Percentiles rank a stretch among this genome's conserved stretches.
Conservation (phyloP, 2,329 filamentous ascomycete genomes). For the Cordyceps farinosa region DNA sequence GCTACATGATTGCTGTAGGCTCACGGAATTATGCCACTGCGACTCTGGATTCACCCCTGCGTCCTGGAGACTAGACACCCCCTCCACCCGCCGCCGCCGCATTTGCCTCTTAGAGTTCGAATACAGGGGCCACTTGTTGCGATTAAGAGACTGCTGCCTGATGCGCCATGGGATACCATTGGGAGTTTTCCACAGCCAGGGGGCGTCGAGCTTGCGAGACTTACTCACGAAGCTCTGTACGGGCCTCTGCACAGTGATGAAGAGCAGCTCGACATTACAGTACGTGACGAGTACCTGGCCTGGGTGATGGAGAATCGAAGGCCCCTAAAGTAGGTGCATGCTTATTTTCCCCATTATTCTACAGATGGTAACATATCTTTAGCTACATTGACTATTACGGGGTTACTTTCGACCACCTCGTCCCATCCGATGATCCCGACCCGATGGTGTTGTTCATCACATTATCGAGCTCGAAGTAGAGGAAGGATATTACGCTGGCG, state of each 20-base stretch:
- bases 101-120: not conserved
- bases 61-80: not conserved
- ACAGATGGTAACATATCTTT: too few species aligned
- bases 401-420: conserved; percentile 40
- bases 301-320: not conserved
- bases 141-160: not conserved
- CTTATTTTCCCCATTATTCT: too few species aligned
- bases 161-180: not conserved
- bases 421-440: conserved; percentile 32
- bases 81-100: not conserved
- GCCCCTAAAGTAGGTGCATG: not conserved
- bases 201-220: not conserved
- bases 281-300: conserved; percentile 2
- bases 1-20: too few species aligned
- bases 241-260: not conserved
- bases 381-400: conserved; percentile 33
- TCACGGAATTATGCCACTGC: too few species aligned
- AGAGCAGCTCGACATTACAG: not conserved
- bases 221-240: not conserved
- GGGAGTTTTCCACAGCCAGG: not conserved
- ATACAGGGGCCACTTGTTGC: not conserved
- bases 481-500: conserved; percentile 32
- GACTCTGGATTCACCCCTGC: not conserved
- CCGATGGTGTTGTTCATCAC: conserved; percentile 40
- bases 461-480: conserved; percentile 38